phyloP scores from a whole-genome alignment of 257 asterid species.

The Przewalskia tangutica region DNA sequence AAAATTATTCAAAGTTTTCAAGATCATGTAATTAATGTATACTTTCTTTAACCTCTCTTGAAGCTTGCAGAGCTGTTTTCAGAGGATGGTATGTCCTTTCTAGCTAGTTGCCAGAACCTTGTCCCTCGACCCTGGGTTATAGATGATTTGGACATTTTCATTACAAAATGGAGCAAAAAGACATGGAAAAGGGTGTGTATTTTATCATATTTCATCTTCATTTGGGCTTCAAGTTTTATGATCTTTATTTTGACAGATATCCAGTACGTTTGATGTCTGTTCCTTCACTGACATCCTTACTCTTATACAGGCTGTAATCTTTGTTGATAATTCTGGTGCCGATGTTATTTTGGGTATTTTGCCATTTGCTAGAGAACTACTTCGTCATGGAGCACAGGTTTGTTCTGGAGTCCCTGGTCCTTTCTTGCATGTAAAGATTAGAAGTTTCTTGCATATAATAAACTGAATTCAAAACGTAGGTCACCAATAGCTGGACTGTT shows the following conservation, averaged over 20 bases:
- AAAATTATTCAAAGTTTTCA: not conserved
- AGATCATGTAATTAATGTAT: not conserved
- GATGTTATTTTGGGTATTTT: conserved; percentile 86
- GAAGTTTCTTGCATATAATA: not conserved
- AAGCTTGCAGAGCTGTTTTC: conserved; percentile 96
- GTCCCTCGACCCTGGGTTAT: conserved; percentile 97
- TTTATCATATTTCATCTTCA: not conserved
- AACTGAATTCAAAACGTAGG: not conserved
- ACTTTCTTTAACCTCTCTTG: conserved; percentile 10
- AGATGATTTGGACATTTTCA: conserved; percentile 77
- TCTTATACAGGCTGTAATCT: conserved; percentile 65
- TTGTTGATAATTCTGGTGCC: conserved; percentile 97
- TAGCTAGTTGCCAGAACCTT: conserved; percentile 92
- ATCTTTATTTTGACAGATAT: not conserved
- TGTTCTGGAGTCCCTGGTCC: not conserved
- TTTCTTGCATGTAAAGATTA: not conserved
- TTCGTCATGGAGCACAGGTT: conserved; percentile 80
- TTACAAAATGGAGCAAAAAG: conserved; percentile 53
- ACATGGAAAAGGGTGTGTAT: conserved; percentile 65
- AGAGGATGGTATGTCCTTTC: conserved; percentile 92
- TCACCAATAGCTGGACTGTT: not conserved
- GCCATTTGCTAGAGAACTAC: conserved; percentile 92
- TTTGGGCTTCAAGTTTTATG: not conserved
- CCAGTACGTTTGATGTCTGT: not conserved
- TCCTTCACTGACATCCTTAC: conserved; percentile 12